phyloP scores from a whole-genome alignment of 2,329 filamentous ascomycete species.

The Cyphellophora europaea region DNA sequence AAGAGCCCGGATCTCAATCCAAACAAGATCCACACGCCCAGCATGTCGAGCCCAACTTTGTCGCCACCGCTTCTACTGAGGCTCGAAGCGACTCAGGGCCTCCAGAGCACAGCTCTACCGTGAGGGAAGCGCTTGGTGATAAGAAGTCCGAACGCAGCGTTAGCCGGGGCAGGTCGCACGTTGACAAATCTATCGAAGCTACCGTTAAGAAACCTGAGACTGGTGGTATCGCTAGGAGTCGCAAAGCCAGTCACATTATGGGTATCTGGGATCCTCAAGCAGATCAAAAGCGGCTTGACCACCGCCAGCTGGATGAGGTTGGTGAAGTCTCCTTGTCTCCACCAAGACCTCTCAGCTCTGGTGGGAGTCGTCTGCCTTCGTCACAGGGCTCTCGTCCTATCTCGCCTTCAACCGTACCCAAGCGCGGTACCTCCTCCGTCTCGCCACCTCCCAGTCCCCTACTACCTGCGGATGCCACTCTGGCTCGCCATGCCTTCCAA shows the following conservation, averaged over 20 bases:
- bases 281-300: slow-evolving; percentile 3
- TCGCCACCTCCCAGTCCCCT: neutral
- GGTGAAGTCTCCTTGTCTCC: neutral
- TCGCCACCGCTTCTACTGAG: slow-evolving; percentile 16
- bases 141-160: slow-evolving; percentile 27
- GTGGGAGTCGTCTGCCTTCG: neutral
- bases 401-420: neutral
- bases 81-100: neutral
- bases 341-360: neutral
- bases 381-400: neutral
- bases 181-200: slow-evolving; percentile 56
- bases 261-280: slow-evolving; percentile 46
- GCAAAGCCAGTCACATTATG: slow-evolving; percentile 57
- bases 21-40: slow-evolving; percentile 5
- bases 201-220: slow-evolving; percentile 50
- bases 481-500: neutral
- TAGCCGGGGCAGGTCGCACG: slow-evolving; percentile 35
- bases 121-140: slow-evolving; percentile 19
- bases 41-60: slow-evolving; percentile 4
- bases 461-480: neutral
- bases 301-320: neutral
- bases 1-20: slow-evolving; percentile 2
- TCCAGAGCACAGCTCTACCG: too few relatives aligned
- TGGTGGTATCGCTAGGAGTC: slow-evolving; percentile 46
- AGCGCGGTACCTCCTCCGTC: neutral